Percentiles rank a stretch among this genome's conserved stretches.
Conservation (phyloP, 768 basidiomycete species). For the Termitomyces sp. region DNA sequence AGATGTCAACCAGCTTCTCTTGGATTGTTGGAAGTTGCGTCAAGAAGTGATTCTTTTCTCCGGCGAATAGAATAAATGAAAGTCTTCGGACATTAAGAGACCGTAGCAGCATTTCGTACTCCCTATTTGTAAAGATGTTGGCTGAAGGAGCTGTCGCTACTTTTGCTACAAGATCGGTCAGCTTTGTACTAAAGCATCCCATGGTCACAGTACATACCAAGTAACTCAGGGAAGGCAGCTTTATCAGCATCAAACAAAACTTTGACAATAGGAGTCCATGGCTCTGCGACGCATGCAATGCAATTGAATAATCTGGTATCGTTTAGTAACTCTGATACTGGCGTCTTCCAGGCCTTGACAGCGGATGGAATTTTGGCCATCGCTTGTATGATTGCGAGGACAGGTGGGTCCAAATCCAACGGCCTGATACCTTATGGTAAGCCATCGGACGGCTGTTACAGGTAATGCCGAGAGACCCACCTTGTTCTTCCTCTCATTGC, state of each 20-base stretch:
- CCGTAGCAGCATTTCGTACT: constrained; percentile 86
- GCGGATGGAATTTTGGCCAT: constrained; percentile 75
- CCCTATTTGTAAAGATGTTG: constrained; percentile 94
- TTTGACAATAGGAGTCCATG: constrained; percentile 78
- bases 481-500: constrained; percentile 72
- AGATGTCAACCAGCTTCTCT: constrained; percentile 91
- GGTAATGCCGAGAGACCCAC: constrained; percentile 30
- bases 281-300: constrained; percentile 42
- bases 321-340: constrained; percentile 74
- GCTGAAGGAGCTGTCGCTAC: constrained; percentile 83
- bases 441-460: not conserved
- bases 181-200: not conserved
- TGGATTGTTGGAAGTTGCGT: constrained; percentile 90
- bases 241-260: constrained; percentile 83
- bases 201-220: constrained; percentile 48
- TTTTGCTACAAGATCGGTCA: constrained; percentile 40
- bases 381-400: constrained; percentile 67
- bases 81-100: constrained; percentile 84
- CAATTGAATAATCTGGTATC: constrained; percentile 88
- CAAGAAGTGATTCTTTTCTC: constrained; percentile 88
- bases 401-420: constrained; percentile 65
- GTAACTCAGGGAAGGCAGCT: constrained; percentile 75
- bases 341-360: constrained; percentile 78
- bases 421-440: constrained; percentile 39
- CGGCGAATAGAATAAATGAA: constrained; percentile 80